A percentile compares a stretch with the other conserved stretches of the same genome.
phyloP scores from a whole-genome alignment of 2,329 filamentous ascomycete genomes.

The Aspergillus melleus region DNA sequence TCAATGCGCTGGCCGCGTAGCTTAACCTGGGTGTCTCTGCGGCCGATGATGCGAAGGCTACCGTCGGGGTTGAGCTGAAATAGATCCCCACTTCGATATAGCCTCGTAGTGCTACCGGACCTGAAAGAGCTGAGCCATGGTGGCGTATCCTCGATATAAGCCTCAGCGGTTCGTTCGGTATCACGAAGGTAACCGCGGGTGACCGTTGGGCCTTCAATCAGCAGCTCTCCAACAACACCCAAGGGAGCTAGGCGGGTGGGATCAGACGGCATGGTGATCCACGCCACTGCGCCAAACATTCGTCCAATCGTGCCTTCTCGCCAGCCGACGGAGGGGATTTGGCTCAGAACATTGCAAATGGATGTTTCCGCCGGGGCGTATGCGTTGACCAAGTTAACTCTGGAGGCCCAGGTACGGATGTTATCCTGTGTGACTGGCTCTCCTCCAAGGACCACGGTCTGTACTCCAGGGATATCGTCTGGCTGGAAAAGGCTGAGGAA shows the following conservation, averaged over 20 bases:
- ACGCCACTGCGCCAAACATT: conserved; percentile 5
- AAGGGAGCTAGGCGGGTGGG: conserved; percentile 25
- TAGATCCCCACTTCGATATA: conserved; percentile 32
- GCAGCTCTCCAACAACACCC: conserved; percentile 43
- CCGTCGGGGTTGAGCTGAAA: conserved; percentile 22
- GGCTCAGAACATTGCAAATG: neutral
- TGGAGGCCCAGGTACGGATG: neutral
- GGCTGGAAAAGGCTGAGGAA: neutral
- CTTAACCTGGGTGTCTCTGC: conserved; percentile 38
- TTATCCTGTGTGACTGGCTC: neutral
- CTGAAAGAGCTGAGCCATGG: conserved; percentile 10
- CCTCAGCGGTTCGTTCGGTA: conserved; percentile 20
- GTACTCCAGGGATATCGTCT: neutral
- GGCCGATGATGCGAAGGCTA: conserved; percentile 12
- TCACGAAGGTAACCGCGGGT: conserved; percentile 31
- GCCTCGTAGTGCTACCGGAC: too few relatives aligned
- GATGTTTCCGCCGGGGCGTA: conserved; percentile 24
- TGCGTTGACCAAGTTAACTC: conserved; percentile 29
- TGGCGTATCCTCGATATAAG: conserved; percentile 26
- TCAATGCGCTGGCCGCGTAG: conserved; percentile 37
- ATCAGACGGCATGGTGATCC: conserved; percentile 14
- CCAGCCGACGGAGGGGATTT: neutral
- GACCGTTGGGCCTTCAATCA: conserved; percentile 39
- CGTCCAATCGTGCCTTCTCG: conserved; percentile 5
- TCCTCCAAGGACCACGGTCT: neutral